Base-by-base conservation (phyloP, 2,329 filamentous ascomycete genomes). In the Ascochyta fabae region DNA sequence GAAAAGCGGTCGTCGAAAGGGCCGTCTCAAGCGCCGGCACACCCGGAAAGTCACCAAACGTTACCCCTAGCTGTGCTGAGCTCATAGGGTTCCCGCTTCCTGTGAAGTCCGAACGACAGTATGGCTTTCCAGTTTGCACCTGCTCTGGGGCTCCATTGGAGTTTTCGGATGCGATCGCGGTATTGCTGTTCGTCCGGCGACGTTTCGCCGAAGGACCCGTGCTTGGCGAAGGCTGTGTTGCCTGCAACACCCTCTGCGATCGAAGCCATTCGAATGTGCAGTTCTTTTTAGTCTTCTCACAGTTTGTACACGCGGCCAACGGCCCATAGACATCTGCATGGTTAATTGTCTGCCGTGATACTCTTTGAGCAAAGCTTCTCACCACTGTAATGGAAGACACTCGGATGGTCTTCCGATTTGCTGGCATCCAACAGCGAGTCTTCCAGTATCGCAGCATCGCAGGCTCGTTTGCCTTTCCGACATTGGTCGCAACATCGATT, bases 401-500 rank as follows among this genome's bases (percentile, higher is more conserved):
- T 69, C 22, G 68, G 68, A 35, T 57, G 67, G 19, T 56, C 56
- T 49, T 53, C 60, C 44, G 59, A 59, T 24, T 59, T 66, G 41
- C 53, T 68, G 15, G 55, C 60, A 27, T 72, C 69, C 13, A 74
- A 36, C 46, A 74, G 56, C 3, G 67, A 65, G 44, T 75, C 72
- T 44, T 74, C 71, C 22, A 73, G 36, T 41, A 77, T 73, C 6
- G 68, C 68, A 5, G 76, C 78, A 59, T 81, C 77, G 62, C 79
- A 81, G 6, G 75, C 77, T 50, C 77, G 66, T 60, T 80, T 80
- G 22, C 78, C 78, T 57, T 76, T 77, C 22, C 78, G 73, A 60
- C 79, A 81, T 52, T 78, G 78, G 53, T 81, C 79, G 58, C 79
- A 81, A 56, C 78, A 80, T 44, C 78, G 72, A 53, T 78, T 73